Conservation (phyloP, 371 early-diverging fungal species). For the Mucor mucedo region DNA sequence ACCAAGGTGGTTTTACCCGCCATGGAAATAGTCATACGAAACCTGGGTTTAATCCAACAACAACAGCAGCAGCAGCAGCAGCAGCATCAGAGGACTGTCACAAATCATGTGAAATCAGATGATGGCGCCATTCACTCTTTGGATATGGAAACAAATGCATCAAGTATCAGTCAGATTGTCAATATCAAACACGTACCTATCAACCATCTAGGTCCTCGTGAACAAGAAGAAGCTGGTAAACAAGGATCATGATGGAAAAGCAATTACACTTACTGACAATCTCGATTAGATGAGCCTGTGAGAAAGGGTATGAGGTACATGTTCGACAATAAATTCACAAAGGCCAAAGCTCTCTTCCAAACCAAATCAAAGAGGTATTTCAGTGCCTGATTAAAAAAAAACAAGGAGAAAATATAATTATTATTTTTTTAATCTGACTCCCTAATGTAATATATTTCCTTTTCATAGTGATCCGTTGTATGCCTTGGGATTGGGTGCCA, state of each 20-base stretch:
- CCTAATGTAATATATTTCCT: not conserved
- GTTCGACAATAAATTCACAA: conserved; percentile 58
- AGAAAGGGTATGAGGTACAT: conserved; percentile 46
- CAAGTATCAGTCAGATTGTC: conserved; percentile 1
- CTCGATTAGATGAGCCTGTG: conserved; percentile 42
- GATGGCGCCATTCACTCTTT: conserved; percentile 10
- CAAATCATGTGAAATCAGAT: not conserved
- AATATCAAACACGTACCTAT: conserved; percentile 41
- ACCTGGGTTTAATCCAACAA: conserved; percentile 17
- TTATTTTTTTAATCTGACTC: not conserved
- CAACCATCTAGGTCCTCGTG: conserved; percentile 51
- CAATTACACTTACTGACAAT: not conserved
- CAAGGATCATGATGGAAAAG: conserved; percentile 36
- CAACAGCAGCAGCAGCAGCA: not conserved
- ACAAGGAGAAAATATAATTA: conserved; percentile 30
- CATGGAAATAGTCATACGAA: conserved; percentile 22
- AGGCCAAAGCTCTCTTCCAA: conserved; percentile 49
- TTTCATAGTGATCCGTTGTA: conserved; percentile 45
- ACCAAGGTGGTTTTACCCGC: conserved; percentile 11
- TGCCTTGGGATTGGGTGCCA: conserved; percentile 53
- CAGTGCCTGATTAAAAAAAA: conserved; percentile 45
- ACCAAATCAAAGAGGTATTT: not conserved
- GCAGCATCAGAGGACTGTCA: not conserved
- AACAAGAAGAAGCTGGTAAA: conserved; percentile 61
- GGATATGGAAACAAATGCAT: conserved; percentile 9